phyloP scores from a whole-genome alignment of 1,284 basidiomycete species.

The Phylloboletellus chloephorus region DNA sequence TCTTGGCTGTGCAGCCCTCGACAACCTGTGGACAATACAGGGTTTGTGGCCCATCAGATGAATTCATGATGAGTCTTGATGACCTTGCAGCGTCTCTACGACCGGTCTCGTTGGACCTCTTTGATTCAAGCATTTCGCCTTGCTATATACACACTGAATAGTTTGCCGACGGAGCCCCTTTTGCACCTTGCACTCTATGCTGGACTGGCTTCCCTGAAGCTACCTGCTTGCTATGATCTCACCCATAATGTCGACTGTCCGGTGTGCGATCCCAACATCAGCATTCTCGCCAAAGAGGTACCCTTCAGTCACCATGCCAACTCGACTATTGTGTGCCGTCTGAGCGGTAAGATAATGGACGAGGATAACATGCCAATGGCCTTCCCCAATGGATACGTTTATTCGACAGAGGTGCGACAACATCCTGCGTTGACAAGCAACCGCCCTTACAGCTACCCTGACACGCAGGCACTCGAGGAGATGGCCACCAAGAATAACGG shows the following conservation, averaged over 20 bases:
- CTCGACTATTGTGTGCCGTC: conserved; percentile 89
- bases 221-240: conserved; percentile 67
- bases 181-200: conserved; percentile 84
- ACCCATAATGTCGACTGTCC: conserved; percentile 87
- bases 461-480: conserved; percentile 66
- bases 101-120: conserved; percentile 66
- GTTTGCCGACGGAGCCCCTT: conserved; percentile 80
- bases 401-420: conserved; percentile 76
- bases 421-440: neutral
- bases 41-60: conserved; percentile 34
- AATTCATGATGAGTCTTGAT: conserved; percentile 13
- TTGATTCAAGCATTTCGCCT: conserved; percentile 76
- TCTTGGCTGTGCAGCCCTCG: conserved; percentile 68
- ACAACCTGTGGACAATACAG: conserved; percentile 70
- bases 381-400: conserved; percentile 91
- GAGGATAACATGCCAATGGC: conserved; percentile 87
- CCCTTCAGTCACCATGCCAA: conserved; percentile 93
- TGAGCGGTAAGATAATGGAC: conserved; percentile 92
- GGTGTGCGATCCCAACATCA: conserved; percentile 77
- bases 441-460: conserved; percentile 10
- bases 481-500: conserved; percentile 76
- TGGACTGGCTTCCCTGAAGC: conserved; percentile 81
- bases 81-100: conserved; percentile 70
- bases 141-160: conserved; percentile 82
- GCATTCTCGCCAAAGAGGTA: conserved; percentile 77